A percentile compares a stretch with the other conserved stretches of the same genome.
phyloP scores from a whole-genome alignment of 176 grass and related monocot genomes.

The Paspalum notatum region DNA sequence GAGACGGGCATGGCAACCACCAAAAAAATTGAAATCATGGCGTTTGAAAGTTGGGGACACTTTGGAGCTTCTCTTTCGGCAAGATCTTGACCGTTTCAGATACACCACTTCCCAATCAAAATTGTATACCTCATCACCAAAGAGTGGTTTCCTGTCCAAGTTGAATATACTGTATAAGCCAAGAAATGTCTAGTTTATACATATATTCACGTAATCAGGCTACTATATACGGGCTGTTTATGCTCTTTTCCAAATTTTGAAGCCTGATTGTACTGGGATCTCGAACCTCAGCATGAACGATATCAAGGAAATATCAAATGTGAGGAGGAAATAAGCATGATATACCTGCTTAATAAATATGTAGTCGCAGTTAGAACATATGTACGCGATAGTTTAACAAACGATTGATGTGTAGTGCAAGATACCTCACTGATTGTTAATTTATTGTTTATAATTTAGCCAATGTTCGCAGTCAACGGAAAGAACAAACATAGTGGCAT shows the following conservation, averaged over 20 bases:
- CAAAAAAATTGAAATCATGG: background rate
- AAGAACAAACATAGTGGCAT: background rate
- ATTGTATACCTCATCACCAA: background rate
- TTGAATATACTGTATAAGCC: background rate
- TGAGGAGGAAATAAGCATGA: too few species aligned
- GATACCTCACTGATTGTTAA: background rate
- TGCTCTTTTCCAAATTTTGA: background rate
- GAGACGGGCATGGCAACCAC: background rate
- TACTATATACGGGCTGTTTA: background rate
- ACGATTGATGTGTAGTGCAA: background rate
- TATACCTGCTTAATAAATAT: too few species aligned
- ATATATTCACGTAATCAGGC: background rate
- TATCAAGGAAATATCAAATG: too few species aligned
- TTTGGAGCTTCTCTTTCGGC: conserved; percentile 8
- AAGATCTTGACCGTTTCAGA: background rate
- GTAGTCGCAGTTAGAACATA: background rate
- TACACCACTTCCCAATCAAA: background rate
- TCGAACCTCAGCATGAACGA: too few species aligned
- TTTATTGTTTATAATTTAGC: background rate
- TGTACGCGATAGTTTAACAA: background rate
- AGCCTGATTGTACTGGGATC: too few species aligned
- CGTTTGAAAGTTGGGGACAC: background rate
- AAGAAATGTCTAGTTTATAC: background rate
- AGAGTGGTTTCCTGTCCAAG: background rate
- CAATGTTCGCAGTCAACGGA: background rate